Conservation (phyloP, 192 early-diverging fungal genomes). For the Backusella westeae region DNA sequence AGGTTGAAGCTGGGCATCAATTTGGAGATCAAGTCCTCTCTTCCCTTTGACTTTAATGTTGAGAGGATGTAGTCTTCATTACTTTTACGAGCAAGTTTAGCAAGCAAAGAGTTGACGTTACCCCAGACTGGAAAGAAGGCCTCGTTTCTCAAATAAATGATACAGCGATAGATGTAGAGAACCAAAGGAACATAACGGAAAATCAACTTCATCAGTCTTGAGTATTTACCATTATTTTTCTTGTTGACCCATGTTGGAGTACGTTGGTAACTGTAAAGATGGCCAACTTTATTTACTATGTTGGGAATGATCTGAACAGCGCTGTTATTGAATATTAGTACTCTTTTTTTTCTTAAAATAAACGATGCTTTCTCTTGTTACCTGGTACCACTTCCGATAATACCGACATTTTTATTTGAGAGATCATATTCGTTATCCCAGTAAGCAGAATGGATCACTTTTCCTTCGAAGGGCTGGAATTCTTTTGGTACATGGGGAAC, state of each 20-base stretch:
- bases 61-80: not conserved
- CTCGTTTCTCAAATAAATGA: not conserved
- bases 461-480: slow-evolving; percentile 50
- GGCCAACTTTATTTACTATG: slow-evolving; percentile 40
- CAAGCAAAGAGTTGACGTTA: not conserved
- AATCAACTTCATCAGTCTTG: slow-evolving; percentile 29
- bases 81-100: not conserved
- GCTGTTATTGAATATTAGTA: slow-evolving; percentile 11
- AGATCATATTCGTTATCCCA: slow-evolving; percentile 47
- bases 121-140: not conserved
- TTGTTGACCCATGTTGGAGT: slow-evolving; percentile 46
- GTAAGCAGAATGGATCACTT: slow-evolving; percentile 49
- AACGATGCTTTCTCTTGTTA: slow-evolving; percentile 7
- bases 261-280: slow-evolving; percentile 46
- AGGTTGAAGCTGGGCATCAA: slow-evolving; percentile 34
- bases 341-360: not conserved
- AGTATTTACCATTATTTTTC: slow-evolving; percentile 37
- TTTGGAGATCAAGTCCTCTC: slow-evolving; percentile 24
- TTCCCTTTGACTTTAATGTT: slow-evolving; percentile 18
- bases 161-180: slow-evolving; percentile 22
- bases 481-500: slow-evolving; percentile 47
- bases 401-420: slow-evolving; percentile 43
- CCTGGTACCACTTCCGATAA: slow-evolving; percentile 51
- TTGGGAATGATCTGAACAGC: slow-evolving; percentile 49
- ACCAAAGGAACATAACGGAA: slow-evolving; percentile 46